Evolutionary conservation across 164 flowering plant genomes (phyloP).

Genomic region (Vitis riparia): DNA sequence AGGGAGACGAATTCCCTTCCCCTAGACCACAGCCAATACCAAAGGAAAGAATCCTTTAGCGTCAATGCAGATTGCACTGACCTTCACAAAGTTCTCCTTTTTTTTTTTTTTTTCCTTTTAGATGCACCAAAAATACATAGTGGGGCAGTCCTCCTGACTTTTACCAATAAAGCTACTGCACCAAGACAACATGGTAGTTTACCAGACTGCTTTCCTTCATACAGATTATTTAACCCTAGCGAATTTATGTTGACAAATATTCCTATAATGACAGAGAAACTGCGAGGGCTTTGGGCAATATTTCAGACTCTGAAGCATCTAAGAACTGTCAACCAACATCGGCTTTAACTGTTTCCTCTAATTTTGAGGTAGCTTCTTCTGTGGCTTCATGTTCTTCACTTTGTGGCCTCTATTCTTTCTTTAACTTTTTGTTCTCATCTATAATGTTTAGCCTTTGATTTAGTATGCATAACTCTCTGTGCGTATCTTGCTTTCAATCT

Average conservation of each 20-base stretch:
- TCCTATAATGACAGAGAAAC: slow-evolving; percentile 45
- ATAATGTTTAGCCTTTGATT: background rate
- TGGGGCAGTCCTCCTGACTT: no score
- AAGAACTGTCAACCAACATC: slow-evolving; percentile 45
- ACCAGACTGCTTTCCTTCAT: background rate
- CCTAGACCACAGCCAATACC: no score
- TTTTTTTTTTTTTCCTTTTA: no score
- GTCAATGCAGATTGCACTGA: no score
- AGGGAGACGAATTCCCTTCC: no score
- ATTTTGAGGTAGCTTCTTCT: slow-evolving; percentile 67
- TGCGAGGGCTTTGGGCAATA: slow-evolving; percentile 35
- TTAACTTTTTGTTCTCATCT: background rate
- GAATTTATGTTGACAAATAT: background rate
- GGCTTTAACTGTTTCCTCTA: slow-evolving; percentile 79
- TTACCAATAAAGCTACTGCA: no score
- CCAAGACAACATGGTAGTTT: no score
- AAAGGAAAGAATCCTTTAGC: no score
- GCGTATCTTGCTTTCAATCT: background rate
- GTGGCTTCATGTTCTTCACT: no score
- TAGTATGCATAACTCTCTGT: background rate
- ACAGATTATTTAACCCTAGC: background rate
- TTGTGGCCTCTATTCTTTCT: background rate
- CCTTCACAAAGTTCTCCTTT: no score
- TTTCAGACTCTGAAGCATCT: slow-evolving; percentile 57
- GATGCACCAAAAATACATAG: no score